phyloP scores from a whole-genome alignment of 306 rosid genomes.

The Arachis stenosperma region DNA sequence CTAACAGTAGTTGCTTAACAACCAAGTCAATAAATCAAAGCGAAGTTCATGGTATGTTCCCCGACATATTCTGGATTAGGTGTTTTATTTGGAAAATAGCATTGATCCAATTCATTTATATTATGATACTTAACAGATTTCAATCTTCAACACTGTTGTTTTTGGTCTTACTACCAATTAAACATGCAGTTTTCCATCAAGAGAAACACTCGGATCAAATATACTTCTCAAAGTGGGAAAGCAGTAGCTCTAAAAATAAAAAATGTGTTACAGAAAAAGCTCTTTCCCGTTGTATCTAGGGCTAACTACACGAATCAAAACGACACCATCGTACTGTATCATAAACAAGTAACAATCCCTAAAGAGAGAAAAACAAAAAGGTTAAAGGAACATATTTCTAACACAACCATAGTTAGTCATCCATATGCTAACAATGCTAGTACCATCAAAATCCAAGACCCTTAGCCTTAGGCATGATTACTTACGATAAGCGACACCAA shows the following conservation, averaged over 20 bases:
- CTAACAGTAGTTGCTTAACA: not conserved
- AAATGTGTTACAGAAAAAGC: too few relatives aligned
- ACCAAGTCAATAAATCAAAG: not conserved
- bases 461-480: not conserved
- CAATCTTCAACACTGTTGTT: not conserved
- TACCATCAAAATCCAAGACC: not conserved
- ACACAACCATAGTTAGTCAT: too few relatives aligned
- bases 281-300: too few relatives aligned
- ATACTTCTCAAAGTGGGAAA: too few relatives aligned
- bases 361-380: too few relatives aligned
- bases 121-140: not conserved
- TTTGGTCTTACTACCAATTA: not conserved
- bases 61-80: not conserved
- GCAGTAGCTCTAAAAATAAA: too few relatives aligned
- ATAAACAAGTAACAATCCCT: too few relatives aligned
- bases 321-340: too few relatives aligned
- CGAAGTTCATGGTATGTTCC: not conserved
- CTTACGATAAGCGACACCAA: too few relatives aligned
- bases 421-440: not conserved
- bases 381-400: too few relatives aligned
- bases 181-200: too few relatives aligned
- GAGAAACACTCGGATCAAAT: not conserved
- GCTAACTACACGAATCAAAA: not conserved
- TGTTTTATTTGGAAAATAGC: slow-evolving; percentile 3
- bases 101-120: slow-evolving; percentile 6